phyloP scores from a whole-genome alignment of 164 flowering plant genomes.

The Magnolia sinica region DNA sequence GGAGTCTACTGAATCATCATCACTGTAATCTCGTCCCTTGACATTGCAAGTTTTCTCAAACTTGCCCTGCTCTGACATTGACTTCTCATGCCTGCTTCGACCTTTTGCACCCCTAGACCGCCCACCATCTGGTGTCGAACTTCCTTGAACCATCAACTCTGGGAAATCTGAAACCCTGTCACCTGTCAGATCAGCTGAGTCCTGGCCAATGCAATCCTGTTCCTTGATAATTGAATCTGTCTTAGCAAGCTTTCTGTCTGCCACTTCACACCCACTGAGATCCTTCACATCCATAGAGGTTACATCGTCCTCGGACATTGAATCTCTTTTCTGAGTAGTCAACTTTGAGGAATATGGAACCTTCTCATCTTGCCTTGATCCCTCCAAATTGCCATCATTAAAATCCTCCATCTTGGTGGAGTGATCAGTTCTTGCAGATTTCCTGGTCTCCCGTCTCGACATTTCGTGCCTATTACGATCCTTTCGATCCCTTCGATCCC shows the following conservation, averaged over 20 bases:
- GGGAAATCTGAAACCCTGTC: neutral
- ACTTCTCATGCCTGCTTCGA: constrained; percentile 10
- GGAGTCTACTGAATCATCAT: neutral
- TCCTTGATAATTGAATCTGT: neutral
- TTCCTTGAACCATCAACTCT: neutral
- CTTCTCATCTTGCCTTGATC: neutral
- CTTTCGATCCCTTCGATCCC: constrained; percentile 8
- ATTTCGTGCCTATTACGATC: neutral
- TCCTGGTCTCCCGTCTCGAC: neutral
- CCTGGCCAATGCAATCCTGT: neutral
- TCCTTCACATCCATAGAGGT: constrained; percentile 2
- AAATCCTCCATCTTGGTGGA: neutral
- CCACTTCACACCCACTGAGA: neutral
- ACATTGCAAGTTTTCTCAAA: constrained; percentile 1
- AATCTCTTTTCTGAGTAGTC: constrained; percentile 3
- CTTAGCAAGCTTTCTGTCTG: neutral
- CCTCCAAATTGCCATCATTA: constrained; percentile 5
- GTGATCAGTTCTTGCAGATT: neutral
- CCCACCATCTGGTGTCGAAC: neutral
- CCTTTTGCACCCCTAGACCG: constrained; percentile 5
- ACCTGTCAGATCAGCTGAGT: neutral
- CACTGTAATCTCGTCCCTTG: constrained; percentile 3
- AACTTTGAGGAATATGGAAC: neutral
- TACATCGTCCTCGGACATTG: neutral
- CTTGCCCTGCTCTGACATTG: constrained; percentile 5